A percentile compares a stretch with the other conserved stretches of the same genome.
Evolutionary conservation across 495 filamentous ascomycete species (phyloP).

Genomic region (Aspergillus hancockii): DNA sequence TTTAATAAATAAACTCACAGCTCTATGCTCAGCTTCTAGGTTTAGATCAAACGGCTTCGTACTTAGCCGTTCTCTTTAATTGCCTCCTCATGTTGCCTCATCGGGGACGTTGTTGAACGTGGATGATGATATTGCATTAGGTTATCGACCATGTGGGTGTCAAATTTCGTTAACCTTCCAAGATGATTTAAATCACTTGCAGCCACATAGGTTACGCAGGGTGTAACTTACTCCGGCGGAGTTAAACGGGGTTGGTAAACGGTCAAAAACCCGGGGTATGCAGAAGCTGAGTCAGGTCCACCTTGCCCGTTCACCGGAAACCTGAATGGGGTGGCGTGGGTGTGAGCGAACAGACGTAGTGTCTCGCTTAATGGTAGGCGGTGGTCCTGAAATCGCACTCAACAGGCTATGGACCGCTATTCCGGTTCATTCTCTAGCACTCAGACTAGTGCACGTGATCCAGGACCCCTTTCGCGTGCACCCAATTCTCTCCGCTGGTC

Average conservation of each 20-base stretch:
- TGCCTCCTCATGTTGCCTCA: too few relatives aligned
- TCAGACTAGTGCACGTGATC: constrained; percentile 27
- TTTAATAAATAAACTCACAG: too few relatives aligned
- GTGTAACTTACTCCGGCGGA: too few relatives aligned
- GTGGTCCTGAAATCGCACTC: constrained; percentile 18
- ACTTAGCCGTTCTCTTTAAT: too few relatives aligned
- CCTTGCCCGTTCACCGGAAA: constrained; percentile 24
- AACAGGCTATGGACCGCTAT: constrained; percentile 8
- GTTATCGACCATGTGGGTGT: too few relatives aligned
- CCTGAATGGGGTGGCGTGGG: constrained; percentile 34
- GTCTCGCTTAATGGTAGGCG: constrained; percentile 22
- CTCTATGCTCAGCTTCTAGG: too few relatives aligned
- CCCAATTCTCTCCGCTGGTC: constrained; percentile 29
- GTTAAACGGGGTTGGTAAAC: not conserved
- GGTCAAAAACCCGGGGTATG: not conserved
- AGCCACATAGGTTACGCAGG: too few relatives aligned
- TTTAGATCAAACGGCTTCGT: too few relatives aligned
- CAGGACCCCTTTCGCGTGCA: constrained; percentile 34
- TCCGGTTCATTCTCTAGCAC: constrained; percentile 43
- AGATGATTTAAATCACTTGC: too few relatives aligned
- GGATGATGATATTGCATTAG: too few relatives aligned
- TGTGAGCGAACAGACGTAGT: constrained; percentile 28
- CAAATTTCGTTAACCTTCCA: too few relatives aligned
- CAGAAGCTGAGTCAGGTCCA: not conserved
- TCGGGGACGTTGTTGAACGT: too few relatives aligned